Evolutionary conservation across 192 early-diverging fungal species (phyloP).

Genomic region (Mortierella hygrophila): DNA sequence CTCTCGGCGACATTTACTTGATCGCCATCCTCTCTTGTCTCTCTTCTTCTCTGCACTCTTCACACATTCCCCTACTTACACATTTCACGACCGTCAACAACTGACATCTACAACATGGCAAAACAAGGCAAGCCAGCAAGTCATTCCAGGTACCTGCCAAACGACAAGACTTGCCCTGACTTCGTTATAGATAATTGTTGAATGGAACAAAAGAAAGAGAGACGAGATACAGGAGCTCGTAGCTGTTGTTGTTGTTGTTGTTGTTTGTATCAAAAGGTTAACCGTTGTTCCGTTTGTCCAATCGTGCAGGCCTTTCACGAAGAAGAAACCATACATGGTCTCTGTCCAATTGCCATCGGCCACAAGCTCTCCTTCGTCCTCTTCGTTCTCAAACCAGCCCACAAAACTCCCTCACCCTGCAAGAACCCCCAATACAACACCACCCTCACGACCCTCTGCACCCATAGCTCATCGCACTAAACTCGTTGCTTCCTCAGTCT

Average conservation of each 20-base stretch:
- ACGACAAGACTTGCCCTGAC: not conserved
- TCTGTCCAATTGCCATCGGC: not conserved
- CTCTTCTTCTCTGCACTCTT: not conserved
- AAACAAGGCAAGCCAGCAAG: constrained; percentile 3
- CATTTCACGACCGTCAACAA: not conserved
- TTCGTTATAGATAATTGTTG: no score
- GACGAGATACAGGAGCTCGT: no score
- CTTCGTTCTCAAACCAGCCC: not conserved
- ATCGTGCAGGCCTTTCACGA: not conserved
- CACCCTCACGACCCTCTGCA: not conserved
- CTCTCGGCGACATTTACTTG: not conserved
- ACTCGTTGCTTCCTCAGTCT: not conserved
- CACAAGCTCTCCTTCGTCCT: not conserved
- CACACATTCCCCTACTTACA: not conserved
- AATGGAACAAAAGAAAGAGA: no score
- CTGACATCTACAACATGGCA: not conserved
- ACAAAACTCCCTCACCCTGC: not conserved
- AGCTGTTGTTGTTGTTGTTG: not conserved
- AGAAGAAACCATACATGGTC: not conserved
- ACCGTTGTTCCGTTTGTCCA: not conserved
- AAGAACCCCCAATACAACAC: not conserved
- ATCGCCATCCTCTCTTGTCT: not conserved
- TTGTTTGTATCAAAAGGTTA: not conserved
- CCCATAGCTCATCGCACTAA: not conserved
- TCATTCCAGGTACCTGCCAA: constrained; percentile 2